Evolutionary conservation across 179 eudicot species (phyloP).

Genomic region (Beta corolliflora): DNA sequence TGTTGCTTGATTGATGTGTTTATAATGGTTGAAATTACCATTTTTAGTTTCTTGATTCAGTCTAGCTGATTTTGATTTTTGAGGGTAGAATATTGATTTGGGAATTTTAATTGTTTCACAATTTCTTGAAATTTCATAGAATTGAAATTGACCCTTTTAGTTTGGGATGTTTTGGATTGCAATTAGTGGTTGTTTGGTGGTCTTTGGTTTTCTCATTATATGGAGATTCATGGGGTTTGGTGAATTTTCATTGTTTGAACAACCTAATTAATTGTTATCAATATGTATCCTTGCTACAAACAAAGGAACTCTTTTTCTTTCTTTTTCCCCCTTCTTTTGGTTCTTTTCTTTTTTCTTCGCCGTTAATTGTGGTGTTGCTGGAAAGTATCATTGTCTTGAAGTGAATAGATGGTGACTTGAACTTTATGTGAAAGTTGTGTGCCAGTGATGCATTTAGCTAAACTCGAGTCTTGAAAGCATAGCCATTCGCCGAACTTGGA

Average conservation of each 20-base stretch:
- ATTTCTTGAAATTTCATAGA: background rate
- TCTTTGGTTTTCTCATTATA: background rate
- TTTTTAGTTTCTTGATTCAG: conserved; percentile 6
- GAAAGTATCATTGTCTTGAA: background rate
- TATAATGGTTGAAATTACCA: background rate
- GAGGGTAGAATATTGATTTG: background rate
- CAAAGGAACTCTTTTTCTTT: background rate
- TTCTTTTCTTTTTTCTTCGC: background rate
- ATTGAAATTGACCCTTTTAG: background rate
- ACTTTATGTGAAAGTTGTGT: background rate
- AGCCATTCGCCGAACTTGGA: background rate
- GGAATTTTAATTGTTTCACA: background rate
- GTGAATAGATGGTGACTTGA: conserved; percentile 11
- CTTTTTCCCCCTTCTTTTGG: background rate
- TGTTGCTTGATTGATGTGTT: background rate
- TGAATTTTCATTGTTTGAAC: background rate
- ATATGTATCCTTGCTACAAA: background rate
- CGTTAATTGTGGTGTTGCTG: background rate
- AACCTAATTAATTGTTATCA: background rate
- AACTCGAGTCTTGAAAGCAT: background rate
- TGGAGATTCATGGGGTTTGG: background rate
- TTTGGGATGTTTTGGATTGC: background rate
- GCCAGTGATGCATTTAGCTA: conserved; percentile 9
- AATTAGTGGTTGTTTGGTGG: background rate
- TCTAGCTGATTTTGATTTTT: conserved; percentile 1